A percentile compares a stretch with the other conserved stretches of the same genome.
phyloP scores from a whole-genome alignment of 2,329 filamentous ascomycete species.

The Cercospora janseana region DNA sequence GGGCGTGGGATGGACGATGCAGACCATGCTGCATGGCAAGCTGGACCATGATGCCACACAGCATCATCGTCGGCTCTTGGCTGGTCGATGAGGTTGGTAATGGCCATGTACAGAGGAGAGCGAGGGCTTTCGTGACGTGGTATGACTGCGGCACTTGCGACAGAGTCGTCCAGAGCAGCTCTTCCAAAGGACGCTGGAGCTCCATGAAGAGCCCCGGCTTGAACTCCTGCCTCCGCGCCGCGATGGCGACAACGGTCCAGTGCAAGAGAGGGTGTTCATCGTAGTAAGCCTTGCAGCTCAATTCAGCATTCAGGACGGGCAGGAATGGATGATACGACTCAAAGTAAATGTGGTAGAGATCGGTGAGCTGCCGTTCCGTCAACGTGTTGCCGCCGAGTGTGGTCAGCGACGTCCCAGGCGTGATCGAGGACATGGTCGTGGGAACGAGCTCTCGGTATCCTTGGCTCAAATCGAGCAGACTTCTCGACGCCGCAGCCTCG shows the following conservation, averaged over 20 bases:
- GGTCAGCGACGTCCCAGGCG: conserved; percentile 57
- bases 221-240: conserved; percentile 65
- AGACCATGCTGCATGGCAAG: conserved; percentile 79
- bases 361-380: conserved; percentile 44
- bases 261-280: conserved; percentile 78
- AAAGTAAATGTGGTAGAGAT: conserved; percentile 74
- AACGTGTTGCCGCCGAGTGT: conserved; percentile 53
- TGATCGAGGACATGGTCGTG: conserved; percentile 50
- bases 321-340: conserved; percentile 73
- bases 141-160: conserved; percentile 75
- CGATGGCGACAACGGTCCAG: conserved; percentile 77
- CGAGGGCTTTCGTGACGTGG: conserved; percentile 77
- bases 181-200: conserved; percentile 64
- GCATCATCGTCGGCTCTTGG: conserved; percentile 76
- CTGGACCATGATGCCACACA: conserved; percentile 84
- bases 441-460: conserved; percentile 41
- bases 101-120: conserved; percentile 77
- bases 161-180: conserved; percentile 73
- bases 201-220: conserved; percentile 65
- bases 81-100: conserved; percentile 77
- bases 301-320: conserved; percentile 67
- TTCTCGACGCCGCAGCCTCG: conserved; percentile 40
- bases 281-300: conserved; percentile 58
- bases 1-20: conserved; percentile 75
- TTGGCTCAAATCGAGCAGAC: conserved; percentile 41